Conservation (phyloP, 1,139 yeast genomes). For the Debaryomycetaceae sp. region DNA sequence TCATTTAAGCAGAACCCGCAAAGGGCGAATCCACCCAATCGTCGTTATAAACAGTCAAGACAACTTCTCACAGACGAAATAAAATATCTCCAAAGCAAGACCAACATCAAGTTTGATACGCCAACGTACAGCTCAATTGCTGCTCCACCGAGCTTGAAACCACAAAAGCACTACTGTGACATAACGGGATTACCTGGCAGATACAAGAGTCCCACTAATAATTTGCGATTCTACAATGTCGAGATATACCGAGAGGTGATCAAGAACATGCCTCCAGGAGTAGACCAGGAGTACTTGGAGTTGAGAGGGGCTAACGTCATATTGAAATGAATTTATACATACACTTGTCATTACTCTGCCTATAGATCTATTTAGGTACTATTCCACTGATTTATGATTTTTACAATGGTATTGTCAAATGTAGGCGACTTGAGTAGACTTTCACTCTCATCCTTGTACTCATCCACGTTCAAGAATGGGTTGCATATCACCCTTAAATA, state of each 20-base stretch:
- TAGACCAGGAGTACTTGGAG: conserved; percentile 88
- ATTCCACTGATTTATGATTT: conserved; percentile 35
- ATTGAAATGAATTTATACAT: conserved; percentile 41
- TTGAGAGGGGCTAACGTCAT: conserved; percentile 87
- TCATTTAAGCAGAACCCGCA: conserved; percentile 53
- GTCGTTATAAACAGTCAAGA: conserved; percentile 73
- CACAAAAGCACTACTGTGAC: conserved; percentile 85
- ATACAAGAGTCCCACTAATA: conserved; percentile 75
- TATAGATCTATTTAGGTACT: conserved; percentile 2
- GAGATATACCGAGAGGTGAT: conserved; percentile 81
- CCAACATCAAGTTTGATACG: conserved; percentile 40
- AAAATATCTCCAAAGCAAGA: conserved; percentile 49
- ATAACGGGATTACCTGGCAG: conserved; percentile 83
- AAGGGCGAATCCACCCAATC: conserved; percentile 44
- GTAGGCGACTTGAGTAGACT: conserved; percentile 26
- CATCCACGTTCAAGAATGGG: conserved; percentile 45
- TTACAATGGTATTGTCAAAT: conserved; percentile 38
- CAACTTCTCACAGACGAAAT: conserved; percentile 79
- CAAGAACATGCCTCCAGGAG: conserved; percentile 81
- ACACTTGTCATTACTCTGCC: neutral
- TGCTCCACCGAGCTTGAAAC: conserved; percentile 87
- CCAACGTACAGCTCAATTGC: conserved; percentile 62
- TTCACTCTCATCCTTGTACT: conserved; percentile 22
- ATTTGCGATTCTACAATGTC: conserved; percentile 74
- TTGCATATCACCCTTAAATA: conserved; percentile 54